These are phyloP conservation scores for Eimeria mitis DNA, from an alignment of 169 alveolate genomes.

Conservation along the genomic window DNA sequence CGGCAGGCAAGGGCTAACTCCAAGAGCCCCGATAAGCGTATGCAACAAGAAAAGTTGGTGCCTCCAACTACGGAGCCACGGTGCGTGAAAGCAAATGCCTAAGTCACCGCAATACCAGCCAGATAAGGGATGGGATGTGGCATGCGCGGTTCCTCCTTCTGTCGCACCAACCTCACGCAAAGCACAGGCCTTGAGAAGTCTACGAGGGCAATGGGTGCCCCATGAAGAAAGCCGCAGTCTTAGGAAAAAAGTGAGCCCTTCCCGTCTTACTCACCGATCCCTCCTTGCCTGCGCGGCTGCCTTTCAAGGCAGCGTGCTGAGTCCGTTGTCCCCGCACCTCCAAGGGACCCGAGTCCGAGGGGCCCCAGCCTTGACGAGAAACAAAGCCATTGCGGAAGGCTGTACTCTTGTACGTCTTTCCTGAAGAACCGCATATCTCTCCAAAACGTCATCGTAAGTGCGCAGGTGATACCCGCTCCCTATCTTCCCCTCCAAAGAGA, in stretches of 20 bases:
- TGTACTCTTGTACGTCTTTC: constrained; percentile 70
- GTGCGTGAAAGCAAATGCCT: background rate
- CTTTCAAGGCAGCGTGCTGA: constrained; percentile 1
- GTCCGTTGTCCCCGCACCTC: constrained; percentile 52
- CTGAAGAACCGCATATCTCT: background rate
- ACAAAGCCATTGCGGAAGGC: constrained; percentile 19
- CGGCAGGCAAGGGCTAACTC: background rate
- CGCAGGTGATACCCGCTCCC: background rate
- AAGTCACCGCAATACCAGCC: background rate
- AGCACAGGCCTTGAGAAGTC: background rate
- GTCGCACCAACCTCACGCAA: background rate
- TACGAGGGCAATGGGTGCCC: background rate
- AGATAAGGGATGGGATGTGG: background rate
- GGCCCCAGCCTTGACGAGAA: constrained; percentile 6
- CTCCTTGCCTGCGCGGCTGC: constrained; percentile 4
- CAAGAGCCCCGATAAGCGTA: background rate
- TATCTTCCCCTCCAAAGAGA: background rate
- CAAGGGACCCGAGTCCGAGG: constrained; percentile 32
- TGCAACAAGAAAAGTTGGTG: background rate
- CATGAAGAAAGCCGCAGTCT: background rate
- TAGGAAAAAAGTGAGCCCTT: background rate
- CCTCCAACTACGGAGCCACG: background rate
- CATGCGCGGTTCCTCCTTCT: background rate
- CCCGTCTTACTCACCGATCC: constrained; percentile 27
- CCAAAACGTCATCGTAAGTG: background rate